phyloP scores from a whole-genome alignment of 805 yeast genomes.

The Tetrapisispora arboricola region DNA sequence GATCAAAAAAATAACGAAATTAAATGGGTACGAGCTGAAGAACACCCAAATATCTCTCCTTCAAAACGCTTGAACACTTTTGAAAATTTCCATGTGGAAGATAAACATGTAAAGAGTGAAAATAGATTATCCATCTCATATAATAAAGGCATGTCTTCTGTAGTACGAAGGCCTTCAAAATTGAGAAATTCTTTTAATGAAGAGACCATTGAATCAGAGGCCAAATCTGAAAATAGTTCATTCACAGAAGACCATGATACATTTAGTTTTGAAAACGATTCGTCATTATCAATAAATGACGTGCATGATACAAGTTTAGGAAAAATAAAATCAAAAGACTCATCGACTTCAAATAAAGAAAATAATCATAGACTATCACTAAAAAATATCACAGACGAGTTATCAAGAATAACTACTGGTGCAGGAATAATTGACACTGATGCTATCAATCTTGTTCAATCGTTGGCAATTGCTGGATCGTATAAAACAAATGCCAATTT shows the following conservation, averaged over 20 bases:
- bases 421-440: slow-evolving; percentile 74
- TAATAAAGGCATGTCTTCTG: slow-evolving; percentile 10
- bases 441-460: slow-evolving; percentile 74
- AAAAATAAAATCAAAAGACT: slow-evolving; percentile 2
- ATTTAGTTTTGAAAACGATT: slow-evolving; percentile 2
- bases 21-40: slow-evolving; percentile 91
- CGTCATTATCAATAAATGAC: background rate
- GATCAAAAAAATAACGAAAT: slow-evolving; percentile 28
- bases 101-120: slow-evolving; percentile 8
- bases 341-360: slow-evolving; percentile 3
- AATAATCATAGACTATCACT: slow-evolving; percentile 40
- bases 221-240: slow-evolving; percentile 25
- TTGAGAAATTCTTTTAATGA: slow-evolving; percentile 26
- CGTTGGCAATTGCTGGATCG: slow-evolving; percentile 60
- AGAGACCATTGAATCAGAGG: slow-evolving; percentile 26
- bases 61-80: slow-evolving; percentile 49
- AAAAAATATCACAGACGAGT: slow-evolving; percentile 61
- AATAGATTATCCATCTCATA: slow-evolving; percentile 23
- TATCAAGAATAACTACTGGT: slow-evolving; percentile 60
- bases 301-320: background rate
- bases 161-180: slow-evolving; percentile 28
- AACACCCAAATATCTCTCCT: slow-evolving; percentile 93
- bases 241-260: background rate
- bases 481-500: slow-evolving; percentile 15
- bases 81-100: background rate